phyloP scores from a whole-genome alignment of 768 basidiomycete genomes.

The Mycena filopes region DNA sequence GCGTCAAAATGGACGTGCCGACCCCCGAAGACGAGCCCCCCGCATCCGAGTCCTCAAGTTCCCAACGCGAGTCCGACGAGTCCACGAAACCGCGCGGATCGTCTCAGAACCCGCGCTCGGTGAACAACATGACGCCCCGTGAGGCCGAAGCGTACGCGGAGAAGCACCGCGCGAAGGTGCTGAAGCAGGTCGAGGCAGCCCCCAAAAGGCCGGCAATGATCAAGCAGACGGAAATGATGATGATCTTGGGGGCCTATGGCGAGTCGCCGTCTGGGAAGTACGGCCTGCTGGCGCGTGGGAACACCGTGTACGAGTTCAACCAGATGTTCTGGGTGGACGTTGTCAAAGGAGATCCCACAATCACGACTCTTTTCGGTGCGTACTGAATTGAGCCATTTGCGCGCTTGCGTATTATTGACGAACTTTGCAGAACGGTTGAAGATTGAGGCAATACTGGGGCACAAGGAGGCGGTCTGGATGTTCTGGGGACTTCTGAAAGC shows the following conservation, averaged over 20 bases:
- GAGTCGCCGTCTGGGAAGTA: neutral
- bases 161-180: too few species aligned
- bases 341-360: neutral
- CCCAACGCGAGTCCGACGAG: too few species aligned
- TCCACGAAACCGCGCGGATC: too few species aligned
- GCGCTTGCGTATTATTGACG: too few species aligned
- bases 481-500: neutral
- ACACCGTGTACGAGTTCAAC: neutral
- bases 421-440: neutral
- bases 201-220: neutral
- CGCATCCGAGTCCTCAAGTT: too few species aligned
- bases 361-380: neutral
- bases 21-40: too few species aligned
- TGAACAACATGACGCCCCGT: neutral
- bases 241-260: neutral
- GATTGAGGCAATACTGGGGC: neutral
- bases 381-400: neutral
- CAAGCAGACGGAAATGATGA: neutral
- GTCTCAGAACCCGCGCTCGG: neutral
- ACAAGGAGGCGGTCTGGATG: slow-evolving; percentile 5
- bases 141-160: neutral
- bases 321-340: slow-evolving; percentile 3
- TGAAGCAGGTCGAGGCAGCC: too few species aligned
- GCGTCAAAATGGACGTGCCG: neutral
- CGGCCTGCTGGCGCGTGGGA: neutral